Base-by-base conservation (phyloP, 331 rosid species). In the Prunus yedoensis region DNA sequence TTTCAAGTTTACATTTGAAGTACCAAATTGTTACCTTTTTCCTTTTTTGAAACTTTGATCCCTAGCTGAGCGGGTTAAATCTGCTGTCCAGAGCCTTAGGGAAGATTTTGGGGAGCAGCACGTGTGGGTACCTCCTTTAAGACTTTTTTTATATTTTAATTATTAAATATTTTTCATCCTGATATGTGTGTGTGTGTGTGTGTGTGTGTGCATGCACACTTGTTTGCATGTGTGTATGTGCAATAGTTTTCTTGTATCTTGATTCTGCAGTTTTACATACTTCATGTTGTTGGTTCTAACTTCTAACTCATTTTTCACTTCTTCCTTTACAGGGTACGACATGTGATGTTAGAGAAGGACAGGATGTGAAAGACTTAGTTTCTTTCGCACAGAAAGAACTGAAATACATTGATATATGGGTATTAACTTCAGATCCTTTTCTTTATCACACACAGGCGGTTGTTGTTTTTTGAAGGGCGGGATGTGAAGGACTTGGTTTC, bases 81-180 rank as follows among this genome's bases (percentile, higher is more conserved):
- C 87, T 78, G 83, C 90, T 78, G 89, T 91, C 35, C 87, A 78
- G 79, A 73, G 74, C 76, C 82, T 91, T 71, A 83, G 78, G 78
- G 85, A 61, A 78, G 97, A 94, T 76, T 91, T 82, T 69, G 93
- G 95, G 82, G 93, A 90, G 95, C 98, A 90, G 87, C 90, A 77
- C 88, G 93, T 90, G 91, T 94, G 99, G 99, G 97, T 91, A 90
- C 88, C 95, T 77, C 88, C 89, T 77, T 83, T 75, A 45, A 67
- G 61, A 89, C 90, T 81, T 81, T 64, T 84, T 2, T 2, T 35
- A 35, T 35, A n/a, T 27, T 27, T 14, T 30, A 61, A 15, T 14
- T 35, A 8, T 32, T n/a, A 30, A 46, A 9, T 20, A 25, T 18
- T 20, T 21, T 47, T 53, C 27, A 73, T 60, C 8, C 50, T 59